These are phyloP conservation scores for Candida sp. DNA, from an alignment of 1,139 yeast genomes.

Conservation along the genomic window DNA sequence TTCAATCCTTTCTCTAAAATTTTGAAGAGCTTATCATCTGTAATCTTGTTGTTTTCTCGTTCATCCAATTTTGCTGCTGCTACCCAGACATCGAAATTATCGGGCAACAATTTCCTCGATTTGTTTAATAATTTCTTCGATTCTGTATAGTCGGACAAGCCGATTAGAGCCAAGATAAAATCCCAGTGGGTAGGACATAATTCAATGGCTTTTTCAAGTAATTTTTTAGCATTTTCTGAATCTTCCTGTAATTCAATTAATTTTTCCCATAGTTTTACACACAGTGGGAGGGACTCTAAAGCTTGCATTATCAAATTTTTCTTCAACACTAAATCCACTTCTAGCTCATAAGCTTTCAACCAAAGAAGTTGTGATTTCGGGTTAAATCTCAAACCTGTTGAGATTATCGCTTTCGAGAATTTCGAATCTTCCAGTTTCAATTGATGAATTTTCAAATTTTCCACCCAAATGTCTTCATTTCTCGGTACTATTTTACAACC, in stretches of 20 bases:
- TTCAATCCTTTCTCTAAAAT: conserved; percentile 53
- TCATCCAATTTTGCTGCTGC: conserved; percentile 74
- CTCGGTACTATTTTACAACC: conserved; percentile 72
- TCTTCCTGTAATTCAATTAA: conserved; percentile 50
- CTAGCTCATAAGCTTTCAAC: conserved; percentile 68
- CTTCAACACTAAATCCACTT: conserved; percentile 50
- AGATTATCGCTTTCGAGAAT: conserved; percentile 52
- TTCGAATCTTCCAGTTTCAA: conserved; percentile 36
- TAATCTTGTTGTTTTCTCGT: conserved; percentile 27
- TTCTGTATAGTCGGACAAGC: conserved; percentile 40
- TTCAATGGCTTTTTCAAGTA: conserved; percentile 68
- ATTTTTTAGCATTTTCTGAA: conserved; percentile 44
- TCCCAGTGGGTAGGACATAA: conserved; percentile 60
- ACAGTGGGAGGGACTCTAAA: conserved; percentile 48
- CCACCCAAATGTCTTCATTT: conserved; percentile 80
- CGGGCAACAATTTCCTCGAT: conserved; percentile 55
- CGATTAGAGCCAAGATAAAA: conserved; percentile 57
- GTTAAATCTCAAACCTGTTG: conserved; percentile 61
- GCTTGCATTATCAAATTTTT: conserved; percentile 61
- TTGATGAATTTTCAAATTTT: conserved; percentile 64
- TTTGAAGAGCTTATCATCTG: conserved; percentile 35
- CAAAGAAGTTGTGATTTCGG: conserved; percentile 62
- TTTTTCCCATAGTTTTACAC: conserved; percentile 49
- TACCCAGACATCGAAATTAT: conserved; percentile 64
- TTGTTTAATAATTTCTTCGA: conserved; percentile 53